phyloP scores from a whole-genome alignment of 208 protist species.

The Zelonia costaricensis region DNA sequence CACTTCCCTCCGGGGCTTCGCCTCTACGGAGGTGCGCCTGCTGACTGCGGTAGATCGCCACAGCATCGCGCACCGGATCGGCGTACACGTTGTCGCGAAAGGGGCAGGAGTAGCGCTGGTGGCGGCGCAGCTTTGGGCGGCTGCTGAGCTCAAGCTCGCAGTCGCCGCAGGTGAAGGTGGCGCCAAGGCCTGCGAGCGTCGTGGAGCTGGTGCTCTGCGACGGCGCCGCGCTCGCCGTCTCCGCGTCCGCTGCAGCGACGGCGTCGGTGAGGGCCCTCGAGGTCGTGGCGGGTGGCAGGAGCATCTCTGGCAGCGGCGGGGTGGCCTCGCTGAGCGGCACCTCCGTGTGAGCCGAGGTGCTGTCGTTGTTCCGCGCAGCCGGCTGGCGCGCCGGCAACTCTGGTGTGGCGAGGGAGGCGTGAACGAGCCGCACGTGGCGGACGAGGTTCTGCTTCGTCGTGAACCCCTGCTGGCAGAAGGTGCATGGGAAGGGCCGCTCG shows the following conservation, averaged over 20 bases:
- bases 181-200: background rate
- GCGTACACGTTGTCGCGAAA: slow-evolving; percentile 76
- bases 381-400: slow-evolving; percentile 2
- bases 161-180: slow-evolving; percentile 48
- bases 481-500: slow-evolving; percentile 65
- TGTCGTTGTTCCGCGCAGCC: no score
- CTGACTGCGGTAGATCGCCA: slow-evolving; percentile 14
- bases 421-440: slow-evolving; percentile 47
- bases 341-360: background rate
- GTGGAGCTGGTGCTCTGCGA: background rate
- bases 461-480: slow-evolving; percentile 59
- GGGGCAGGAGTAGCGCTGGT: slow-evolving; percentile 74
- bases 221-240: background rate
- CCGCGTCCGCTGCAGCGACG: no score
- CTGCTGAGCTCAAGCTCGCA: slow-evolving; percentile 76
- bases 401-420: slow-evolving; percentile 32
- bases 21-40: background rate
- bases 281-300: background rate
- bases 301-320: slow-evolving; percentile 6
- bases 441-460: slow-evolving; percentile 60
- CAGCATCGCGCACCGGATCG: slow-evolving; percentile 37
- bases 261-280: no score
- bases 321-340: background rate
- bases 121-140: slow-evolving; percentile 58
- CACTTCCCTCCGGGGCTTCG: slow-evolving; percentile 5